Percentiles rank a stretch among this genome's conserved stretches.
Evolutionary conservation across 441 rosid genomes (phyloP).

Genomic region (Breynia disticha): DNA sequence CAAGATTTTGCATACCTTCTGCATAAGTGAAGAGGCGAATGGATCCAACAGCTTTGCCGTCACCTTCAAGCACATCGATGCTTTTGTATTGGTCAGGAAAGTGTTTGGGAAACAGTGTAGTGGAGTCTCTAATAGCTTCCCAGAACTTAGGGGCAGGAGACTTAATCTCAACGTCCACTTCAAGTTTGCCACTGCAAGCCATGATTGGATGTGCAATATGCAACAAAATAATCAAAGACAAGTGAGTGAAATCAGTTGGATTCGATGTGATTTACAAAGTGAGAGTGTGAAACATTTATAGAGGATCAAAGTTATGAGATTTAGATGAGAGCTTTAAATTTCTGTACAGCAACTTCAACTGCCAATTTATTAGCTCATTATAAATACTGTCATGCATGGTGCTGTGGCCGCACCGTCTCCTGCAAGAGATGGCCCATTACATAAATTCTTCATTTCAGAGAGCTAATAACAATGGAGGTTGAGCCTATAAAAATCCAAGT

Average conservation of each 20-base stretch:
- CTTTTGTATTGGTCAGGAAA: slow-evolving; percentile 70
- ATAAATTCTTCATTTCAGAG: neutral
- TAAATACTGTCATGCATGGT: neutral
- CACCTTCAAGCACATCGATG: slow-evolving; percentile 76
- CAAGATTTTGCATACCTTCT: slow-evolving; percentile 27
- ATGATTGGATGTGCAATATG: slow-evolving; percentile 15
- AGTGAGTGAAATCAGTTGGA: neutral
- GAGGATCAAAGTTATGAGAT: neutral
- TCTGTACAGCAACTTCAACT: slow-evolving; percentile 18
- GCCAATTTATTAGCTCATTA: slow-evolving; percentile 10
- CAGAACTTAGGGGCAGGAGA: slow-evolving; percentile 57
- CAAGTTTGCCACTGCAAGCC: slow-evolving; percentile 53
- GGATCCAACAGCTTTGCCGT: slow-evolving; percentile 68
- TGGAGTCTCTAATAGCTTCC: slow-evolving; percentile 51
- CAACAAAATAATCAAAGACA: neutral
- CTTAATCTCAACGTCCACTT: slow-evolving; percentile 65
- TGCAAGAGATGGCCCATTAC: slow-evolving; percentile 5
- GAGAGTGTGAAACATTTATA: slow-evolving; percentile 11
- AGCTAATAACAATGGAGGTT: too few relatives aligned
- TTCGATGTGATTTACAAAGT: neutral
- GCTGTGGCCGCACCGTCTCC: neutral
- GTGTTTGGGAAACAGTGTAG: slow-evolving; percentile 48
- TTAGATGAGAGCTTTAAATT: slow-evolving; percentile 25
- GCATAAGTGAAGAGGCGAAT: slow-evolving; percentile 54
- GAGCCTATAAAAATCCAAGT: too few relatives aligned